Conservation (phyloP, 495 filamentous ascomycete genomes). For the Podospora fimiseda region DNA sequence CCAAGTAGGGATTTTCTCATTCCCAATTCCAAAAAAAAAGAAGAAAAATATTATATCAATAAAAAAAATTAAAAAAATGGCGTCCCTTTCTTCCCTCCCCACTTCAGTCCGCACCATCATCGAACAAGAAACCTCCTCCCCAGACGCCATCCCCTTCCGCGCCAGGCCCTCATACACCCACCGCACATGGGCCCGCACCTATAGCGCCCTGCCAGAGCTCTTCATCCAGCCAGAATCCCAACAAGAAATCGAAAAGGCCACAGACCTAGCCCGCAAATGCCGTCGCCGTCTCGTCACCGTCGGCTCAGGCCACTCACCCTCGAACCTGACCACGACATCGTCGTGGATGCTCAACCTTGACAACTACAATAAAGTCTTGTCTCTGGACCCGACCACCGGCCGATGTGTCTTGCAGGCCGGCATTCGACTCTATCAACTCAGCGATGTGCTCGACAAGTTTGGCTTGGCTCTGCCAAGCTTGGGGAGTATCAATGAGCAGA, state of each 20-base stretch:
- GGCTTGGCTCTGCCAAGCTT: slow-evolving; percentile 81
- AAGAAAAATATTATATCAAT: background rate
- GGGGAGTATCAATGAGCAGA: slow-evolving; percentile 92
- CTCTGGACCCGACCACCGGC: slow-evolving; percentile 56
- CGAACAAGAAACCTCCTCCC: slow-evolving; percentile 7
- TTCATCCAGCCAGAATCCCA: slow-evolving; percentile 76
- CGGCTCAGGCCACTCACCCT: slow-evolving; percentile 87
- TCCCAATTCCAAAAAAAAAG: too few species aligned
- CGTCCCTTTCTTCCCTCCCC: slow-evolving; percentile 14
- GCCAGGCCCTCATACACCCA: slow-evolving; percentile 64
- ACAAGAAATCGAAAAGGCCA: slow-evolving; percentile 73
- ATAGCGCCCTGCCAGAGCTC: slow-evolving; percentile 78
- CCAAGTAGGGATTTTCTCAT: too few species aligned
- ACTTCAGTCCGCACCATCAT: slow-evolving; percentile 18
- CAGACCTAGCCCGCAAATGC: slow-evolving; percentile 74
- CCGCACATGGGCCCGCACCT: slow-evolving; percentile 95
- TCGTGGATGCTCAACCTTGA: slow-evolving; percentile 95
- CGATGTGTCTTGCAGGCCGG: slow-evolving; percentile 75
- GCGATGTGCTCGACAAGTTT: slow-evolving; percentile 58
- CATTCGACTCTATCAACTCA: slow-evolving; percentile 69
- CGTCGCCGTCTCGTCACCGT: slow-evolving; percentile 72
- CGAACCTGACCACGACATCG: slow-evolving; percentile 86
- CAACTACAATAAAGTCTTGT: slow-evolving; percentile 63
- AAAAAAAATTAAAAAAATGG: slow-evolving; percentile 7
- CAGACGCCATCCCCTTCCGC: slow-evolving; percentile 62